Evolutionary conservation across 2,329 filamentous ascomycete genomes (phyloP).

Genomic region (Westerdykella aurantiaca): DNA sequence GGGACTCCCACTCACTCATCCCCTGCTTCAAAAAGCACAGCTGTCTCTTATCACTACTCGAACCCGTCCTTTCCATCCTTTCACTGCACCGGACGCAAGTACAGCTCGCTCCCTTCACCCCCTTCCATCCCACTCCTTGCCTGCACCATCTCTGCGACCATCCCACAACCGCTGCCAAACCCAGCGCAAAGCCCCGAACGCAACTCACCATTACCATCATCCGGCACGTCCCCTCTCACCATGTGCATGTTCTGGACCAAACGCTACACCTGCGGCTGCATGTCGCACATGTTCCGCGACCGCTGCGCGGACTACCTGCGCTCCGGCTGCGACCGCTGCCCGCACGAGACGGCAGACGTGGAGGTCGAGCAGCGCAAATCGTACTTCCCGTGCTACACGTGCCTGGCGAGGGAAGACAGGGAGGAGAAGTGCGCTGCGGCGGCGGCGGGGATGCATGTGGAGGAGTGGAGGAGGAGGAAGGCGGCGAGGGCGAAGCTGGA

Average conservation of each 20-base stretch:
- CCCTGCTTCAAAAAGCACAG: no score
- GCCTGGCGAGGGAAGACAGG: constrained; percentile 3
- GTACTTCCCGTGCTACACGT: constrained; percentile 12
- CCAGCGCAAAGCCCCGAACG: background rate
- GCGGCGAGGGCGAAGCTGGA: background rate
- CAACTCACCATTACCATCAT: background rate
- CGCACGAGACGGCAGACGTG: background rate
- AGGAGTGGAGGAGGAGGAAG: background rate
- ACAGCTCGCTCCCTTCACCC: no score
- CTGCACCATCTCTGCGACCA: no score
- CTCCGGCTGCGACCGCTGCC: background rate
- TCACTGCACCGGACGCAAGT: no score
- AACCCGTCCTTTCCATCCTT: no score
- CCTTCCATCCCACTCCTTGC: no score
- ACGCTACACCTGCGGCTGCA: constrained; percentile 5
- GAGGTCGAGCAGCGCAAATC: constrained; percentile 4
- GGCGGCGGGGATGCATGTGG: background rate
- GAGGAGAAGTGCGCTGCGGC: constrained; percentile 1
- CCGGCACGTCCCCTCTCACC: background rate
- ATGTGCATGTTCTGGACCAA: constrained; percentile 9
- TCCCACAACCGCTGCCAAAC: no score
- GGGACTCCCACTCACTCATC: no score
- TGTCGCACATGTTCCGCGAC: constrained; percentile 4
- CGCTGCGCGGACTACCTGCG: constrained; percentile 1
- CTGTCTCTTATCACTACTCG: no score